These are phyloP conservation scores for Ensete ventricosum DNA, from an alignment of 176 grass and related monocot genomes.

Conservation along the genomic window DNA sequence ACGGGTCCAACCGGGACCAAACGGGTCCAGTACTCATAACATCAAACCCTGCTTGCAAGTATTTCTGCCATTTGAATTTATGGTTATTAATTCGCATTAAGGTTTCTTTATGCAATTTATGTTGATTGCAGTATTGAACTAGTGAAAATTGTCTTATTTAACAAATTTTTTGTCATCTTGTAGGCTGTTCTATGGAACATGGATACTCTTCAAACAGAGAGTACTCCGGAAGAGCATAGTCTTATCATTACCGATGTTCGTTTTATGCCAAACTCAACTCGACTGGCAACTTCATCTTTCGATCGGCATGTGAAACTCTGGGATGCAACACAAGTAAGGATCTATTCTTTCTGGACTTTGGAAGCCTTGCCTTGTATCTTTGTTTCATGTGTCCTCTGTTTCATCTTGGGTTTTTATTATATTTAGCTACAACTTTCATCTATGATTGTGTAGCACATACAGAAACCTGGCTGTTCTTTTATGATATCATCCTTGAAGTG, in stretches of 20 bases:
- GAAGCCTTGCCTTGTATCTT: background rate
- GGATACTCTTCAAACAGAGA: constrained; percentile 78
- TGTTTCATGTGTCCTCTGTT: background rate
- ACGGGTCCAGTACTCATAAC: too few species aligned
- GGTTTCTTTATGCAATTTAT: background rate
- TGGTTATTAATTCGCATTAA: background rate
- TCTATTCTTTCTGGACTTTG: background rate
- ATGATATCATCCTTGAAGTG: background rate
- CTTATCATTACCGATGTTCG: constrained; percentile 79
- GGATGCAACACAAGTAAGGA: constrained; percentile 78
- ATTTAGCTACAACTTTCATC: too few species aligned
- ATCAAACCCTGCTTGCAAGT: too few species aligned
- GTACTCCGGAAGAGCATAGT: constrained; percentile 58
- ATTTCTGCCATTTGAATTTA: too few species aligned
- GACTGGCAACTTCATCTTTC: constrained; percentile 92
- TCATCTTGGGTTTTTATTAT: background rate
- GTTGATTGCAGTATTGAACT: background rate
- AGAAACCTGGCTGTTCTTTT: background rate
- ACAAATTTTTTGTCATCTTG: background rate
- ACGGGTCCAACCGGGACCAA: too few species aligned
- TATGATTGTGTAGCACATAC: background rate
- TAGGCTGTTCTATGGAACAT: constrained; percentile 98
- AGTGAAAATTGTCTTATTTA: background rate
- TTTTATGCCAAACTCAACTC: constrained; percentile 80
- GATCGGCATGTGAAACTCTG: constrained; percentile 79